Evolutionary conservation across 495 filamentous ascomycete genomes (phyloP), one percentile per base, ranked within the genome.

Genomic region (Talaromyces ruber): DNA sequence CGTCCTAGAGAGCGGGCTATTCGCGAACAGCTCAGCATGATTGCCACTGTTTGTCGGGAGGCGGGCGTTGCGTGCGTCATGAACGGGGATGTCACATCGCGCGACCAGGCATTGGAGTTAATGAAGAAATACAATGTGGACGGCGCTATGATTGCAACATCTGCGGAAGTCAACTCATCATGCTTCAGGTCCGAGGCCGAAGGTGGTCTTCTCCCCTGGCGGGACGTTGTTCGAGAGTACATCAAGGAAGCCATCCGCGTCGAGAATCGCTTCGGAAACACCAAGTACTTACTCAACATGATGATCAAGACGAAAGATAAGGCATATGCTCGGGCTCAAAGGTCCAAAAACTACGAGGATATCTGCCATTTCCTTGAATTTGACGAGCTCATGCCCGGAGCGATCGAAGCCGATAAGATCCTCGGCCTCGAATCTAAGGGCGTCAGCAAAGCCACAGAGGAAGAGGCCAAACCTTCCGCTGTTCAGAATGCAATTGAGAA

Each of bases 111-210:
- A 2, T 67, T 87, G 3, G 69, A 79, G 58, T 74, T 98, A 18
- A 84, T 90, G 58, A 54, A 79, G 16, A 87, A 96, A 68, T 96
- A 80, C 66, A 88, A 87, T 4, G 90, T 88, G 2, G 94, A 98
- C 66, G 94, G 93, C 14, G 93, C 90, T 54, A 98, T 98, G 94
- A 97, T 98, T 68, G 95, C 94, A 11, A 93, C 89, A 3, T 81
- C 88, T 6, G 94, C 94, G 0, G 94, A 98, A 76, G 77, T 84
- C 62, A 98, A 98, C 65, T 83, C 91, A 21, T 93, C 89, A 51
- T 88, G 86, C 62, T 98, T 98, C 77, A 81, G 88, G 32, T 65
- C 78, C 2, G 71, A 81, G 29, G 84, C 77, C 0, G 83, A 88
- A 29, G 89, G 89, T 2, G 87, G 88, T 2, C 67, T 87, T 16